These are phyloP conservation scores for Fraxinus sp. DNA, from an alignment of 305 asterid genomes.

Conservation along the genomic window DNA sequence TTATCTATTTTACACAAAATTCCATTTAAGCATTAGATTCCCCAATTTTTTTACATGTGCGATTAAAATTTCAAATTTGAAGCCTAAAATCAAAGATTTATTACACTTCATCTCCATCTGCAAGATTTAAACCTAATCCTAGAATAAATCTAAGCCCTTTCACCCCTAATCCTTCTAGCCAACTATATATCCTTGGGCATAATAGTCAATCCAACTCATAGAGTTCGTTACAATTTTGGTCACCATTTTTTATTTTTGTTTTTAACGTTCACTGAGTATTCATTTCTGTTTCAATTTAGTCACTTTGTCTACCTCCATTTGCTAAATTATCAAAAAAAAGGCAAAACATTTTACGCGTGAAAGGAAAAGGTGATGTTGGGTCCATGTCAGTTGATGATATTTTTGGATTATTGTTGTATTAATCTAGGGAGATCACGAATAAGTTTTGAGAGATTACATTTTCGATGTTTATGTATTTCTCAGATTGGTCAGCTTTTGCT, in stretches of 20 bases:
- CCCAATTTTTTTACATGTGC: not conserved
- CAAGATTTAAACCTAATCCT: not conserved
- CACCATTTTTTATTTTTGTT: not conserved
- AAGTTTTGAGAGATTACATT: not conserved
- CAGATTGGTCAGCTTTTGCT: conserved; percentile 82
- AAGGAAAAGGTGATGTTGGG: not conserved
- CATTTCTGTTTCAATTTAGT: not conserved
- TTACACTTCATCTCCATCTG: not conserved
- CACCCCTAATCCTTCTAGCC: not conserved
- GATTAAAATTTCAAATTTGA: not conserved
- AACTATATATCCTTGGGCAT: not conserved
- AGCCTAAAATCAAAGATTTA: not conserved
- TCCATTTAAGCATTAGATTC: not conserved
- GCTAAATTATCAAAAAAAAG: not conserved
- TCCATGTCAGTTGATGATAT: not conserved
- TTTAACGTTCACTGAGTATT: not conserved
- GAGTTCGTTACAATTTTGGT: not conserved
- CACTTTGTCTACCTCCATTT: not conserved
- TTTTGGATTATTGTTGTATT: not conserved
- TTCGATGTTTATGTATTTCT: conserved; percentile 15
- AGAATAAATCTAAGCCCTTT: not conserved
- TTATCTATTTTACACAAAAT: not conserved
- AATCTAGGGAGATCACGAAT: not conserved
- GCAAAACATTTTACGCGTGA: not conserved
- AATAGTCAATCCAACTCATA: not conserved